Evolutionary conservation across 768 basidiomycete species (phyloP).

Genomic region (Amanita pseudoporphyria): DNA sequence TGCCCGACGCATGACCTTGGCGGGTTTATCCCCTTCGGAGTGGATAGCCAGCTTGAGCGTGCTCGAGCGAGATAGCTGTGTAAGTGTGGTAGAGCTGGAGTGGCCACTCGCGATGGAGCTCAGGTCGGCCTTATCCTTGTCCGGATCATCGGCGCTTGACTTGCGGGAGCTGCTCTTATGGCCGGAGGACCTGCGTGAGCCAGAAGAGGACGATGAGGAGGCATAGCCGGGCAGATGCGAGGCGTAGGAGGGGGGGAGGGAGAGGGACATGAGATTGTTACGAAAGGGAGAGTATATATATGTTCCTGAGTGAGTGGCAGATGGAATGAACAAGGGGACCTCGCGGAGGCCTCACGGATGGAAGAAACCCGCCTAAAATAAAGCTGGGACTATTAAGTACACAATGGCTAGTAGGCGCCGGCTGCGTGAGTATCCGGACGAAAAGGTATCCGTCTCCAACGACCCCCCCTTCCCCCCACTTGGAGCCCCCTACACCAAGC

Average conservation of each 20-base stretch:
- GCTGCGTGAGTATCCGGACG: neutral
- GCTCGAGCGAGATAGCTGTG: slow-evolving; percentile 1
- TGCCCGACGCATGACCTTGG: slow-evolving; percentile 21
- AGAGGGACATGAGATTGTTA: slow-evolving; percentile 7
- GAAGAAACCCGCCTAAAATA: slow-evolving; percentile 5
- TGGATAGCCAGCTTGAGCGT: slow-evolving; percentile 5
- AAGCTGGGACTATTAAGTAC: neutral
- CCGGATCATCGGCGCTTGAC: neutral
- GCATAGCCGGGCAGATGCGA: slow-evolving; percentile 2
- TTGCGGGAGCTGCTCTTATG: no score
- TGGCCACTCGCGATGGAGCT: slow-evolving; percentile 4
- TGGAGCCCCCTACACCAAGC: slow-evolving; percentile 40
- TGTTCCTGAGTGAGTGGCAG: no score
- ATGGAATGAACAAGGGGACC: slow-evolving; percentile 10
- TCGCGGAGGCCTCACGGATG: slow-evolving; percentile 18
- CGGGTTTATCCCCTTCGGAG: neutral
- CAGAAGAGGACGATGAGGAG: slow-evolving; percentile 11
- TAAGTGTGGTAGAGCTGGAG: neutral
- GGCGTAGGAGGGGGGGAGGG: slow-evolving; percentile 12
- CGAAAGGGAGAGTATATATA: no score
- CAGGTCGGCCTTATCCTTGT: slow-evolving; percentile 1
- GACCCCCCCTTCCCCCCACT: neutral
- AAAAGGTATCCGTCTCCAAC: neutral
- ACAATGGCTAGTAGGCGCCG: neutral
- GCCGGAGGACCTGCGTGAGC: neutral